Evolutionary conservation across 305 asterid genomes (phyloP).

Genomic region (Rubia balearica): DNA sequence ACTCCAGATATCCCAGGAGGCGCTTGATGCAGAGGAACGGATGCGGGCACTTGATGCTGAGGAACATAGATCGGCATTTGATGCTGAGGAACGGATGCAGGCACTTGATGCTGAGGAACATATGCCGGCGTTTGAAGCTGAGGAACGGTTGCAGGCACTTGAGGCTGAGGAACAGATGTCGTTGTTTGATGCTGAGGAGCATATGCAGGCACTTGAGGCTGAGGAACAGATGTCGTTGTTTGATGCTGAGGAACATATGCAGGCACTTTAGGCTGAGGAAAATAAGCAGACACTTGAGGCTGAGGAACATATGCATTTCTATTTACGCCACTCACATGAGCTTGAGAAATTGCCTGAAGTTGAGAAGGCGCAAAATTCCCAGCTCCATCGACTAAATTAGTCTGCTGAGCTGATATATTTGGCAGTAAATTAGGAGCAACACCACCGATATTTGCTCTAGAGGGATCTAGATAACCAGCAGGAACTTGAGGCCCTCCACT

Average conservation of each 20-base stretch:
- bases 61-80: background rate
- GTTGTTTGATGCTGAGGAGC: background rate
- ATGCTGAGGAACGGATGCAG: conserved; percentile 8
- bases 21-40: conserved; percentile 26
- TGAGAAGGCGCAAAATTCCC: conserved; percentile 18
- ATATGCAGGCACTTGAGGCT: background rate
- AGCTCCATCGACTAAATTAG: conserved; percentile 13
- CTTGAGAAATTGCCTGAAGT: conserved; percentile 21
- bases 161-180: conserved; percentile 24
- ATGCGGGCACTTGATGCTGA: background rate
- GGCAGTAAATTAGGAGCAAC: conserved; percentile 20
- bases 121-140: background rate
- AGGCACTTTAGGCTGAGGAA: background rate
- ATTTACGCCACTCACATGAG: conserved; percentile 12
- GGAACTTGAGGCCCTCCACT: conserved; percentile 17
- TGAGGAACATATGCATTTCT: conserved; percentile 21
- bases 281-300: background rate
- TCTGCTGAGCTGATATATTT: conserved; percentile 22
- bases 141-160: conserved; percentile 9
- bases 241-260: background rate
- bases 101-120: conserved; percentile 24
- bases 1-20: conserved; percentile 24
- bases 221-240: background rate
- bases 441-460: conserved; percentile 16
- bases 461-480: conserved; percentile 12